A percentile compares a stretch with the other conserved stretches of the same genome.
Conservation (phyloP, 2,329 filamentous ascomycete species). For the Fusarium aywerte region DNA sequence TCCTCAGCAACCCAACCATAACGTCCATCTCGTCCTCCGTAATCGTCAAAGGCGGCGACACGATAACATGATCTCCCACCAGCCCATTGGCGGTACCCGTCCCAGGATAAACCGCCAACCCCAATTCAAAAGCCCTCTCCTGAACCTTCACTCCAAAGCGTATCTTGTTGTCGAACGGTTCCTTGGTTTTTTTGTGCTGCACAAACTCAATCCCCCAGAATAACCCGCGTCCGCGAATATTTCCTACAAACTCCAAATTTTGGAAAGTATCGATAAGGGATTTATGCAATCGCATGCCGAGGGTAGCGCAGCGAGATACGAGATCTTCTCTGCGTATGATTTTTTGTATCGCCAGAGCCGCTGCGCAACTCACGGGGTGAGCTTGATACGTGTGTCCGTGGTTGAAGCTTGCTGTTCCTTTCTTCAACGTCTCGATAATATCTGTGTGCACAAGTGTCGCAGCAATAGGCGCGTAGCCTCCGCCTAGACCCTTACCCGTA, state of each 20-base stretch:
- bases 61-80: conserved; percentile 73
- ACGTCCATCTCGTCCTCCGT: conserved; percentile 49
- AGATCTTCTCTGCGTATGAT: conserved; percentile 68
- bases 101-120: conserved; percentile 69
- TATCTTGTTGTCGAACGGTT: conserved; percentile 49
- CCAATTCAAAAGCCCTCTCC: conserved; percentile 45
- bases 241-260: conserved; percentile 62
- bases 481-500: conserved; percentile 73
- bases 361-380: conserved; percentile 68
- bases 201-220: conserved; percentile 63
- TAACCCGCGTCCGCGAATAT: conserved; percentile 68
- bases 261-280: conserved; percentile 57
- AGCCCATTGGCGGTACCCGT: conserved; percentile 69
- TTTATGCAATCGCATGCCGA: conserved; percentile 62
- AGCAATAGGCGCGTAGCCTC: conserved; percentile 70
- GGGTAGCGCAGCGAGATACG: conserved; percentile 65
- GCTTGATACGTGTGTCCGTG: conserved; percentile 73
- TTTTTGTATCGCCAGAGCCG: conserved; percentile 70
- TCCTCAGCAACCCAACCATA: conserved; percentile 15
- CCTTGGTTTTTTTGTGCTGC: conserved; percentile 50
- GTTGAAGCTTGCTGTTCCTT: conserved; percentile 51
- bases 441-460: conserved; percentile 65
- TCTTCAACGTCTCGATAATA: conserved; percentile 59
- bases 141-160: conserved; percentile 46
- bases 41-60: conserved; percentile 76